These are phyloP conservation scores for Glaciozyma martinii DNA, from an alignment of 768 basidiomycete species.

Conservation along the genomic window DNA sequence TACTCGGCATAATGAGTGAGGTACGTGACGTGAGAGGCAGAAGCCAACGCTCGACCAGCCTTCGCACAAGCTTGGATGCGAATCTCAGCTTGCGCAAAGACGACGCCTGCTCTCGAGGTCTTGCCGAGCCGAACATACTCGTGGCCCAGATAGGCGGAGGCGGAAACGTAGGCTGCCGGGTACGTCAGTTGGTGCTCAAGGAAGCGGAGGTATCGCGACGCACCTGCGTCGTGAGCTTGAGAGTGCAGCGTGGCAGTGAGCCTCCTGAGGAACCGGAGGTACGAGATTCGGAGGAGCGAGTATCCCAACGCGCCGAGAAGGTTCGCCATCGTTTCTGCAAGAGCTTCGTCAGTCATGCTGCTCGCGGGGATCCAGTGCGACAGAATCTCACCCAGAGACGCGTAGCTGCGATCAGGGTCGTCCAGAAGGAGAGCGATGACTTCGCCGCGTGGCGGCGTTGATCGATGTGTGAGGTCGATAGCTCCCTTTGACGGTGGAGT, in stretches of 20 bases:
- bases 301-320: constrained; percentile 64
- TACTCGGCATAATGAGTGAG: constrained; percentile 60
- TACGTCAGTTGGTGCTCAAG: not conserved
- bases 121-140: constrained; percentile 76
- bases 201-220: constrained; percentile 27
- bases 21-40: constrained; percentile 51
- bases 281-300: constrained; percentile 55
- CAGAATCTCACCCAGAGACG: constrained; percentile 28
- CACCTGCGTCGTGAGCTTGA: constrained; percentile 43
- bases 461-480: not conserved
- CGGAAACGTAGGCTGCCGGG: constrained; percentile 50
- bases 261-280: constrained; percentile 57
- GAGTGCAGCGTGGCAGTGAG: constrained; percentile 36
- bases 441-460: too few species aligned
- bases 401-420: constrained; percentile 23
- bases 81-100: constrained; percentile 56
- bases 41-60: constrained; percentile 44
- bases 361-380: not conserved
- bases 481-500: constrained; percentile 17
- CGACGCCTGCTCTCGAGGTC: constrained; percentile 52
- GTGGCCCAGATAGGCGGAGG: constrained; percentile 63
- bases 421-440: constrained; percentile 6
- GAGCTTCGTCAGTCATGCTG: not conserved
- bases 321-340: constrained; percentile 39
- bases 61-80: constrained; percentile 39